phyloP scores from a whole-genome alignment of 345 rosid genomes.

The Salix exigua region DNA sequence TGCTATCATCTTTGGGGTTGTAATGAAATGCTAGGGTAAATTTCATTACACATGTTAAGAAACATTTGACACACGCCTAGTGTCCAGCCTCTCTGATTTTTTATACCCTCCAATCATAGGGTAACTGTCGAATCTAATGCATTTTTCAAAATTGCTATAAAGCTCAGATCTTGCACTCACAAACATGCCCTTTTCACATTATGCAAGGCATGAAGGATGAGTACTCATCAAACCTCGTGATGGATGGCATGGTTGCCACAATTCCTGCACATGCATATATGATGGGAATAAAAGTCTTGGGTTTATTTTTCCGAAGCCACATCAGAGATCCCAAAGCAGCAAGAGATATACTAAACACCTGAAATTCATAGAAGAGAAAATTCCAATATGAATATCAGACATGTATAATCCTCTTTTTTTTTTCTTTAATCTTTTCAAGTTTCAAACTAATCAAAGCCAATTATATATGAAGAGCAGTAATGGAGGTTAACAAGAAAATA shows the following conservation, averaged over 20 bases:
- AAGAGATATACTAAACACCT: conserved; percentile 86
- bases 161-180: not conserved
- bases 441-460: not conserved
- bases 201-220: not conserved
- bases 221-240: conserved; percentile 50
- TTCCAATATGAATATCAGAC: not conserved
- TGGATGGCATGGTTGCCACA: conserved; percentile 96
- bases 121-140: not conserved
- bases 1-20: not conserved
- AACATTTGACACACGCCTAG: not conserved
- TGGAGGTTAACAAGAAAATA: not conserved
- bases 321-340: conserved; percentile 95
- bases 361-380: conserved; percentile 19
- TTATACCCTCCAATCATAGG: not conserved
- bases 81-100: not conserved
- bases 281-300: conserved; percentile 78
- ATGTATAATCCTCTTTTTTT: not conserved
- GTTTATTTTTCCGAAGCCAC: conserved; percentile 97
- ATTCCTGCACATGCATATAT: conserved; percentile 81
- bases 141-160: not conserved
- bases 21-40: not conserved
- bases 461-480: not conserved
- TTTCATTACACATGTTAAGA: not conserved
- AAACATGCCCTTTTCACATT: not conserved
- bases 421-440: not conserved